Percentiles rank a stretch among this genome's conserved stretches.
Conservation (phyloP, 106 monocot genomes). For the Hemerocallis citrina region DNA sequence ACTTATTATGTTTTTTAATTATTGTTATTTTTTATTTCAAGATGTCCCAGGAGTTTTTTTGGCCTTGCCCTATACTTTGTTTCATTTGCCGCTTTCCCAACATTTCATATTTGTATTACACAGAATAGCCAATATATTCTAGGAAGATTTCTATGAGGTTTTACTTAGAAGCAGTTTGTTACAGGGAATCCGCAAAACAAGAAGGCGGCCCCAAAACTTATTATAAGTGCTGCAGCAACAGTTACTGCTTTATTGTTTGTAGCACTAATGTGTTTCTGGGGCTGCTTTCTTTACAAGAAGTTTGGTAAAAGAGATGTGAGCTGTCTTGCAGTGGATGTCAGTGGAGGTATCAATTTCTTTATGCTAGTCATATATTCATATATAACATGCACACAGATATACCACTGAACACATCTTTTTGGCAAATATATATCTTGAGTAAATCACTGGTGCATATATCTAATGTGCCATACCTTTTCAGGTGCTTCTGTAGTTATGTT, state of each 20-base stretch:
- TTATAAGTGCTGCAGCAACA: slow-evolving; percentile 94
- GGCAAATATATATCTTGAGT: background rate
- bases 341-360: slow-evolving; percentile 47
- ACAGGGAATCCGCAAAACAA: slow-evolving; percentile 28
- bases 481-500: slow-evolving; percentile 95
- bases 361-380: no score
- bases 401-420: background rate
- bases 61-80: no score
- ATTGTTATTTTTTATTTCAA: no score
- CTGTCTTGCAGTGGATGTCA: slow-evolving; percentile 61
- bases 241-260: slow-evolving; percentile 87
- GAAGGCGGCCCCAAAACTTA: slow-evolving; percentile 66
- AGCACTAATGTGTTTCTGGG: slow-evolving; percentile 99
- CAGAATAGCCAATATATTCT: no score
- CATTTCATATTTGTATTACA: no score
- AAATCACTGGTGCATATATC: background rate
- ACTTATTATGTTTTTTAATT: no score
- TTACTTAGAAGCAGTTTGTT: background rate
- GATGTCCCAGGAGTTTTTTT: no score
- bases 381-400: background rate
- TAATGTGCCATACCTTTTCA: slow-evolving; percentile 25
- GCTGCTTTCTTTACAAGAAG: slow-evolving; percentile 95
- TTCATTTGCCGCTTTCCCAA: no score
- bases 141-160: background rate
- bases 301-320: slow-evolving; percentile 64